A percentile compares a stretch with the other conserved stretches of the same genome.
phyloP scores from a whole-genome alignment of 2,329 filamentous ascomycete species.

The Sporothrix schenckii region DNA sequence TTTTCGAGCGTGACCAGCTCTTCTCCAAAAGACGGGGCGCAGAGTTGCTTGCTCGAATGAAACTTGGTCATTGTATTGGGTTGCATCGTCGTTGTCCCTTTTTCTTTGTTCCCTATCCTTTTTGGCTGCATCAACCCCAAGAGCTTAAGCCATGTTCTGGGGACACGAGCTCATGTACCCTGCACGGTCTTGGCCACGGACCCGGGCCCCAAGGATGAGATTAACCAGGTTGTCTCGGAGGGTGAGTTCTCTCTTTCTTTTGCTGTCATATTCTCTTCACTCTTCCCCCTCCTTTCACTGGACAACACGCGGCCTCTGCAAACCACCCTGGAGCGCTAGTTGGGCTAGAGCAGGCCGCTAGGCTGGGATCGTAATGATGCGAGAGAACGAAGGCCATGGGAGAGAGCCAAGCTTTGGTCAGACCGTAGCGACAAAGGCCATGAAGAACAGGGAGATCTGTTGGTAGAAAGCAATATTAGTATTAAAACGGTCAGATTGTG shows the following conservation, averaged over 20 bases:
- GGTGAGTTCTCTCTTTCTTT: background rate
- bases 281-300: background rate
- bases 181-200: constrained; percentile 7
- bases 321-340: background rate
- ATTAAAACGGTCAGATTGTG: background rate
- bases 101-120: background rate
- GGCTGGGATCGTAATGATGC: constrained; percentile 23
- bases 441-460: background rate
- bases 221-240: constrained; percentile 19
- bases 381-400: background rate
- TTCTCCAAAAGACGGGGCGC: constrained; percentile 9
- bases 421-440: background rate
- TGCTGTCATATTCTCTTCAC: background rate
- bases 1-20: background rate
- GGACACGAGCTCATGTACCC: constrained; percentile 18
- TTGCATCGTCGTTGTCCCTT: background rate
- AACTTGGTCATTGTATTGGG: background rate
- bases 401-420: constrained; percentile 7
- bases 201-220: constrained; percentile 22
- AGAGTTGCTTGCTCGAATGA: background rate
- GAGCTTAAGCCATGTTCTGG: background rate
- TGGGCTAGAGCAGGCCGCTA: constrained; percentile 18
- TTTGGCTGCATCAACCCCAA: background rate
- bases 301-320: background rate
- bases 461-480: background rate